phyloP scores from a whole-genome alignment of 371 early-diverging fungal genomes.

The Coemansia sp. region DNA sequence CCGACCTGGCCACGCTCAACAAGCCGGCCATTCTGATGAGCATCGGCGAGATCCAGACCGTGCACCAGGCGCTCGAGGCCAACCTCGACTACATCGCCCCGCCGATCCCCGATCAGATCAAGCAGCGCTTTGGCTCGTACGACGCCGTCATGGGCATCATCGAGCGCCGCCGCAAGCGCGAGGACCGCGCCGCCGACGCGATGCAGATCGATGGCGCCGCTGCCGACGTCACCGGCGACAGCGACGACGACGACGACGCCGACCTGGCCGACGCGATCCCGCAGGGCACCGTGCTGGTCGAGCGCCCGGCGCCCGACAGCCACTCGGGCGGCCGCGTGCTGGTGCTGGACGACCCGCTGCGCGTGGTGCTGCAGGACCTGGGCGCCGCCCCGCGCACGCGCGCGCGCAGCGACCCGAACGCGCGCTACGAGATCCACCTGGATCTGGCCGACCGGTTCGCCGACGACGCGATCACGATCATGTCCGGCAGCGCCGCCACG shows the following conservation, averaged over 20 bases:
- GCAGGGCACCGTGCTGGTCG: conserved; percentile 53
- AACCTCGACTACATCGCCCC: conserved; percentile 64
- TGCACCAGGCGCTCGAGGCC: conserved; percentile 78
- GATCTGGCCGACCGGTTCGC: conserved; percentile 70
- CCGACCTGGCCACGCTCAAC: conserved; percentile 78
- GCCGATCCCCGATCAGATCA: conserved; percentile 51
- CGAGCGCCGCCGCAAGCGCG: conserved; percentile 46
- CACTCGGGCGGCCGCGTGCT: conserved; percentile 31
- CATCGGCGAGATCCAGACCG: conserved; percentile 83
- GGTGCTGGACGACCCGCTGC: conserved; percentile 70
- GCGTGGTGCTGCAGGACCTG: conserved; percentile 78
- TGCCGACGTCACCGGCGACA: background rate
- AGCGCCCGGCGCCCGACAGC: conserved; percentile 31
- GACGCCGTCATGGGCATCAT: conserved; percentile 50
- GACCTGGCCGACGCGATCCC: conserved; percentile 51
- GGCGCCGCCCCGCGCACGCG: conserved; percentile 71
- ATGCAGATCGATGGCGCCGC: conserved; percentile 2
- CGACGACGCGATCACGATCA: conserved; percentile 53
- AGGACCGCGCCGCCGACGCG: conserved; percentile 22
- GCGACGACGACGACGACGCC: conserved; percentile 46
- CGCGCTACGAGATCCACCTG: conserved; percentile 68
- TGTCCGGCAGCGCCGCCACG: conserved; percentile 52
- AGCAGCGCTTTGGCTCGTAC: conserved; percentile 49
- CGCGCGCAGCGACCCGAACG: conserved; percentile 50
- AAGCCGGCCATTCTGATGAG: conserved; percentile 89